These are phyloP conservation scores for Saccharomycopsis phalli DNA, from an alignment of 1,139 yeast genomes.

Conservation along the genomic window DNA sequence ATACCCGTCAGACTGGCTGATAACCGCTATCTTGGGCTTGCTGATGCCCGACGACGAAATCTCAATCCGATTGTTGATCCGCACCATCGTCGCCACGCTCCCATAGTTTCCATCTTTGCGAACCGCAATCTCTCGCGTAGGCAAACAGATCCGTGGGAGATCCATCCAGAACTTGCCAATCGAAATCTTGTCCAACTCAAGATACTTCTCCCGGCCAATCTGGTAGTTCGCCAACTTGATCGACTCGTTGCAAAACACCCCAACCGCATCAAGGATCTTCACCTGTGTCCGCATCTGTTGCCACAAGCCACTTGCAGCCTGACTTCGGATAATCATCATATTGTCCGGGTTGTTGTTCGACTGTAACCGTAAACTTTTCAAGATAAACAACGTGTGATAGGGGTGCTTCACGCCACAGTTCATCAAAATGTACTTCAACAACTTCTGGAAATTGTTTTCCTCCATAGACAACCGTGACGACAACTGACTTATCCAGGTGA, in stretches of 20 bases:
- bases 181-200: slow-evolving; percentile 32
- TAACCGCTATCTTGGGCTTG: slow-evolving; percentile 66
- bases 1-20: slow-evolving; percentile 49
- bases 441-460: slow-evolving; percentile 42
- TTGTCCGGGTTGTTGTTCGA: slow-evolving; percentile 22
- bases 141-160: slow-evolving; percentile 57
- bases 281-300: slow-evolving; percentile 16
- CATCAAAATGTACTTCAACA: slow-evolving; percentile 42
- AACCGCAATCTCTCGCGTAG: slow-evolving; percentile 45
- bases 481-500: slow-evolving; percentile 80
- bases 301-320: slow-evolving; percentile 46
- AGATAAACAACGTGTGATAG: slow-evolving; percentile 61
- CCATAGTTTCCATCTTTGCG: slow-evolving; percentile 36
- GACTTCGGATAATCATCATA: slow-evolving; percentile 34
- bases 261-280: slow-evolving; percentile 34
- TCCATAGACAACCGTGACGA: slow-evolving; percentile 59
- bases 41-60: slow-evolving; percentile 80
- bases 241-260: slow-evolving; percentile 41
- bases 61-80: slow-evolving; percentile 37
- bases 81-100: slow-evolving; percentile 35
- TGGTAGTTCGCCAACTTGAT: slow-evolving; percentile 45
- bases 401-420: slow-evolving; percentile 59
- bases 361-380: slow-evolving; percentile 49
- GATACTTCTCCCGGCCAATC: slow-evolving; percentile 27
- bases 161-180: slow-evolving; percentile 52